Conservation (phyloP, 352 stramenopile species). For the Globisporangium okanoganense region DNA sequence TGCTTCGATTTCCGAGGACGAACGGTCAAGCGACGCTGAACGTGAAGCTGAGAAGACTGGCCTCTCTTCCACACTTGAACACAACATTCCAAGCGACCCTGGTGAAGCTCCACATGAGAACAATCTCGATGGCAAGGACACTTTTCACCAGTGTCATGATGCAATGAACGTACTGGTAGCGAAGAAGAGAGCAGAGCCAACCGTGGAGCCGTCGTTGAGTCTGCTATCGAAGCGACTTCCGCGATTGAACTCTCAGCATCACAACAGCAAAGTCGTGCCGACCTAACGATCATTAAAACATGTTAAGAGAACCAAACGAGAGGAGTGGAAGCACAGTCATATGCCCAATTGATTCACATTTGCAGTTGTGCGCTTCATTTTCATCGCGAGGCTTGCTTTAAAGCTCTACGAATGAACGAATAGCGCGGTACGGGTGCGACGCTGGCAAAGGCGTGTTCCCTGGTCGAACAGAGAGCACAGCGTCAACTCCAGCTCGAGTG, state of each 20-base stretch:
- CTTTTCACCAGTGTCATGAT: neutral
- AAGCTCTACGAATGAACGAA: constrained; percentile 63
- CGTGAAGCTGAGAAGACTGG: neutral
- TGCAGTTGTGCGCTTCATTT: neutral
- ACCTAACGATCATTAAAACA: constrained; percentile 3
- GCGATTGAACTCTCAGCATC: neutral
- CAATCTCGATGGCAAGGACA: neutral
- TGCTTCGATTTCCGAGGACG: neutral
- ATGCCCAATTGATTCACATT: constrained; percentile 3
- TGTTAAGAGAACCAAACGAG: neutral
- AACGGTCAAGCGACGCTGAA: neutral
- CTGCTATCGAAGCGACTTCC: neutral
- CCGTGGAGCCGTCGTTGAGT: neutral
- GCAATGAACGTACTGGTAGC: neutral
- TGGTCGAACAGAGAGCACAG: constrained; percentile 79
- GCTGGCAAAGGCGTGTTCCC: constrained; percentile 77
- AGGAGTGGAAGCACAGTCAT: neutral
- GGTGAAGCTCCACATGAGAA: neutral
- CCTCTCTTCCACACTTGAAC: neutral
- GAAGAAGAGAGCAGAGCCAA: constrained; percentile 2
- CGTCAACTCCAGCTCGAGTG: constrained; percentile 53
- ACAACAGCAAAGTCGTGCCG: constrained; percentile 16
- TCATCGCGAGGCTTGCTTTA: neutral
- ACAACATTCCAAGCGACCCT: neutral
- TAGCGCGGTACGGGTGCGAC: constrained; percentile 45